Percentiles rank a stretch among this genome's conserved stretches.
phyloP scores from a whole-genome alignment of 2,329 filamentous ascomycete genomes.

The Dactylellina parvicollis region DNA sequence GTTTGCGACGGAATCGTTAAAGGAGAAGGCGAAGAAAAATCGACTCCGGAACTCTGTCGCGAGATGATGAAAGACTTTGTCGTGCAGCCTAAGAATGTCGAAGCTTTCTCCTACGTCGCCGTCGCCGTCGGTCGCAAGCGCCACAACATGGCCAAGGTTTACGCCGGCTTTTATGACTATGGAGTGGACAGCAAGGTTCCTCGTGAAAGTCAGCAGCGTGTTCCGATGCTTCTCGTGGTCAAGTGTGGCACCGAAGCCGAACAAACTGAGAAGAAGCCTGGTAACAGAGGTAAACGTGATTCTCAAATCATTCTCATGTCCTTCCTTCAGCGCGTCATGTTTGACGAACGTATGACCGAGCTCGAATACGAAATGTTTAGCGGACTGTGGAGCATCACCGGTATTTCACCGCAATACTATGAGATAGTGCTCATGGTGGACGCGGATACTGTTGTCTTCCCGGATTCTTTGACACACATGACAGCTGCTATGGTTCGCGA shows the following conservation, averaged over 20 bases:
- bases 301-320: constrained; percentile 99
- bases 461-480: constrained; percentile 98
- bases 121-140: constrained; percentile 95
- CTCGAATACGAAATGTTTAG: constrained; percentile 99
- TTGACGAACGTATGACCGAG: constrained; percentile 99
- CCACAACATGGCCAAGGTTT: constrained; percentile 99
- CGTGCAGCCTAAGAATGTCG: constrained; percentile 80
- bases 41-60: constrained; percentile 89
- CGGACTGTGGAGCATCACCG: constrained; percentile 97
- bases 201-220: constrained; percentile 87
- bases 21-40: constrained; percentile 82
- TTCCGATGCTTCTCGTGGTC: constrained; percentile 96
- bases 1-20: constrained; percentile 98
- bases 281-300: constrained; percentile 97
- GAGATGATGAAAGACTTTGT: constrained; percentile 95
- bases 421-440: constrained; percentile 99
- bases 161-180: constrained; percentile 98
- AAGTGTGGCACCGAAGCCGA: constrained; percentile 96
- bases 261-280: constrained; percentile 81
- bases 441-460: constrained; percentile 98
- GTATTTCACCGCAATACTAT: constrained; percentile 97
- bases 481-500: constrained; percentile 99
- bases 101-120: constrained; percentile 93
- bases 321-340: constrained; percentile 99
- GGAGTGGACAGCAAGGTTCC: constrained; percentile 82